A percentile compares a stretch with the other conserved stretches of the same genome.
Conservation (phyloP, 1,139 yeast genomes). For the Nakaseomyces kungkrabaensis region DNA sequence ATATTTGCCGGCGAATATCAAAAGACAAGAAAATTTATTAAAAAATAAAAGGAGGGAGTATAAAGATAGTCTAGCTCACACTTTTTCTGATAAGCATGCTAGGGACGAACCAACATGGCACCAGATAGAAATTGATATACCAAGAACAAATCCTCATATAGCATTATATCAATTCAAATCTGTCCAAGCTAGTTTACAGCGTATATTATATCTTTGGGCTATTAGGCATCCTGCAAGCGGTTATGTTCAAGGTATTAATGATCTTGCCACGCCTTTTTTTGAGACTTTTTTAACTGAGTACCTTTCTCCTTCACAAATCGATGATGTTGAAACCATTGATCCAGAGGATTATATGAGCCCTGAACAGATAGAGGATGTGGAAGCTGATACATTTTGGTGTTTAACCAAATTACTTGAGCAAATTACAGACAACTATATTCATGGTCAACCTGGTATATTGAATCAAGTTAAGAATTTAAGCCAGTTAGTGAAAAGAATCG, state of each 20-base stretch:
- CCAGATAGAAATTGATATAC: slow-evolving; percentile 91
- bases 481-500: slow-evolving; percentile 72
- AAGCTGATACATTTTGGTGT: slow-evolving; percentile 97
- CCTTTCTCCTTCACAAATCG: slow-evolving; percentile 30
- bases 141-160: slow-evolving; percentile 84
- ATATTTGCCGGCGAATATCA: slow-evolving; percentile 76
- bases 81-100: slow-evolving; percentile 44
- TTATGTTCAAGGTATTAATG: slow-evolving; percentile 98
- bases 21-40: slow-evolving; percentile 61
- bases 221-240: slow-evolving; percentile 97
- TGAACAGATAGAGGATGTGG: slow-evolving; percentile 50
- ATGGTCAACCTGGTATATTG: slow-evolving; percentile 94
- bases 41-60: slow-evolving; percentile 81
- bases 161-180: slow-evolving; percentile 57
- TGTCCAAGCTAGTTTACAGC: slow-evolving; percentile 71
- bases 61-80: slow-evolving; percentile 52
- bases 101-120: slow-evolving; percentile 84
- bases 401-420: slow-evolving; percentile 81
- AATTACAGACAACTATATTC: slow-evolving; percentile 92
- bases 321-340: slow-evolving; percentile 45
- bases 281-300: slow-evolving; percentile 77
- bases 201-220: slow-evolving; percentile 87
- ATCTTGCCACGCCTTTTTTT: slow-evolving; percentile 85
- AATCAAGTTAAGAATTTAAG: slow-evolving; percentile 78
- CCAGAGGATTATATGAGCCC: slow-evolving; percentile 49